These are phyloP conservation scores for Ophiostoma piceae DNA, from an alignment of 2,329 filamentous ascomycete species.

Conservation along the genomic window DNA sequence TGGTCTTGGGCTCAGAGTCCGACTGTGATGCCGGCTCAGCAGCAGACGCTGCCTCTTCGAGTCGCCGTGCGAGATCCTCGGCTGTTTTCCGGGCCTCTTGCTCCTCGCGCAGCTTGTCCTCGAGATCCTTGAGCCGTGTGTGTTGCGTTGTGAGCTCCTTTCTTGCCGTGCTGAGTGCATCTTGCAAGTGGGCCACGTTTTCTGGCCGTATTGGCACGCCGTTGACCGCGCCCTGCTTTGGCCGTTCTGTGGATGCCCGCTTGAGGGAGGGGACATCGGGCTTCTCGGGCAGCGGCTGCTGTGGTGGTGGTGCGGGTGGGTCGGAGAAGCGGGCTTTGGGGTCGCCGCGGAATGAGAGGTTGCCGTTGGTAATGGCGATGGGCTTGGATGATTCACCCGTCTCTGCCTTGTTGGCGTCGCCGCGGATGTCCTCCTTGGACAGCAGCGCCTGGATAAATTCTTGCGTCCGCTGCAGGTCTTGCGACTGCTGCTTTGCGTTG, in stretches of 20 bases:
- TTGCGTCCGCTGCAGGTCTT: slow-evolving; percentile 76
- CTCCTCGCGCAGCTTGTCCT: slow-evolving; percentile 72
- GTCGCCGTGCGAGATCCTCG: slow-evolving; percentile 70
- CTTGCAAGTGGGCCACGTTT: slow-evolving; percentile 76
- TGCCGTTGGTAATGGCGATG: slow-evolving; percentile 43
- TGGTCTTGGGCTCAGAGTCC: slow-evolving; percentile 31
- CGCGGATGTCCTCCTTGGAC: slow-evolving; percentile 62
- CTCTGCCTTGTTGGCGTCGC: slow-evolving; percentile 34
- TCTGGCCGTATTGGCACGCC: slow-evolving; percentile 45
- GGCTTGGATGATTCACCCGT: slow-evolving; percentile 28
- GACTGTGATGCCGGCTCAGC: neutral
- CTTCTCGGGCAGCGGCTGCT: slow-evolving; percentile 89
- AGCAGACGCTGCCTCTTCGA: slow-evolving; percentile 51
- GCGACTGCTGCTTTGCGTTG: slow-evolving; percentile 77
- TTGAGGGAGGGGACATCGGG: slow-evolving; percentile 74
- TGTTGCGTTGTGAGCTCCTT: slow-evolving; percentile 82
- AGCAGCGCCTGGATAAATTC: slow-evolving; percentile 75
- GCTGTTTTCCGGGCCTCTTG: slow-evolving; percentile 75
- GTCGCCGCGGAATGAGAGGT: slow-evolving; percentile 59
- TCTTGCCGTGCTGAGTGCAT: slow-evolving; percentile 76
- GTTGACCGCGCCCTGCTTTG: slow-evolving; percentile 42
- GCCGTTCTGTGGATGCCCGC: slow-evolving; percentile 68
- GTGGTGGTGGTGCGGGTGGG: slow-evolving; percentile 85
- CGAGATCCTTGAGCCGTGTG: slow-evolving; percentile 72
- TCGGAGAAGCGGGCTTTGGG: slow-evolving; percentile 83